Conservation (phyloP, 495 filamentous ascomycete genomes). For the Penicillium ucsense region DNA sequence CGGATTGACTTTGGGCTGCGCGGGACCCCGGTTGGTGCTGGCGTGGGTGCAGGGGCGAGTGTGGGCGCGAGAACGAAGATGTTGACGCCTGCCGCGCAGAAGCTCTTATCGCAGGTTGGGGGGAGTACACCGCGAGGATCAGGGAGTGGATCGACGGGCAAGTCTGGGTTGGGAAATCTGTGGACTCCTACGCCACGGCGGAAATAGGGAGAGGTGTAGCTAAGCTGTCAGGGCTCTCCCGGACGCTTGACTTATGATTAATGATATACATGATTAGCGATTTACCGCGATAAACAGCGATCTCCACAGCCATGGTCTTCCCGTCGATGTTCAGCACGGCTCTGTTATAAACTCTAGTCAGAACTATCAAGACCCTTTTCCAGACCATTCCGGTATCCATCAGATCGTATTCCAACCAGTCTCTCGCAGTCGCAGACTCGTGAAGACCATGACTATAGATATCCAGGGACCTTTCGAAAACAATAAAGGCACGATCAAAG, state of each 20-base stretch:
- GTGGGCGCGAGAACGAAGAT: slow-evolving; percentile 9
- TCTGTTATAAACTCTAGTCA: too few species aligned
- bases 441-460: too few species aligned
- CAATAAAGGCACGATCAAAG: too few species aligned
- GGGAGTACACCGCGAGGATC: slow-evolving; percentile 36
- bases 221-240: neutral
- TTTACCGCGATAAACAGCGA: too few species aligned
- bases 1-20: slow-evolving; percentile 46
- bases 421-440: too few species aligned
- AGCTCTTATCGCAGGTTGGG: slow-evolving; percentile 57
- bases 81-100: slow-evolving; percentile 66
- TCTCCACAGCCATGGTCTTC: too few species aligned
- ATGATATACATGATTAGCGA: slow-evolving; percentile 2
- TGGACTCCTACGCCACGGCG: slow-evolving; percentile 48
- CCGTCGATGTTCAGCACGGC: too few species aligned
- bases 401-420: too few species aligned
- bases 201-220: slow-evolving; percentile 10
- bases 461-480: too few species aligned
- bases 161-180: slow-evolving; percentile 38
- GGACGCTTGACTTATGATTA: neutral
- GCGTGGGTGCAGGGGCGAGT: slow-evolving; percentile 1
- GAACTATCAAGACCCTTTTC: too few species aligned
- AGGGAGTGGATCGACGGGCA: slow-evolving; percentile 21
- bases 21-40: slow-evolving; percentile 28
- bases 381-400: too few species aligned